Base-by-base conservation (phyloP, 108 stramenopile genomes). In the Nitzschia putrida region DNA sequence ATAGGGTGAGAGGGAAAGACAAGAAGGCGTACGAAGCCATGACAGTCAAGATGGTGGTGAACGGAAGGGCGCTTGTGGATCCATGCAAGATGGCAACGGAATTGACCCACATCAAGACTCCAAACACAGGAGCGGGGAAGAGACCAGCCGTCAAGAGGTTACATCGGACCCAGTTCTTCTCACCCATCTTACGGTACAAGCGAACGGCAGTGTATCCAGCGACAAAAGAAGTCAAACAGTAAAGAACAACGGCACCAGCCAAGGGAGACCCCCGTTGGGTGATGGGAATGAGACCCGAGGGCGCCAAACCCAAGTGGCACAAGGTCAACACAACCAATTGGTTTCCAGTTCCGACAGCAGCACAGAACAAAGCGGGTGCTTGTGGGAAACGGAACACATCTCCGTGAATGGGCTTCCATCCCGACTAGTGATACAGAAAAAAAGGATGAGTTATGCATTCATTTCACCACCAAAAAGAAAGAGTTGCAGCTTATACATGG, bases 1-100 rank as follows among this genome's bases (percentile, higher is more conserved):
- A n/a, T n/a, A n/a, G n/a, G n/a, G n/a, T n/a, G n/a, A n/a, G n/a
- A n/a, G n/a, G n/a, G n/a, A n/a, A n/a, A n/a, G n/a, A n/a, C n/a
- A n/a, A n/a, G n/a, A n/a, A n/a, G n/a, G n/a, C n/a, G n/a, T n/a
- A n/a, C n/a, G n/a, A n/a, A n/a, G n/a, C n/a, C n/a, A n/a, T n/a
- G n/a, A n/a, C n/a, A n/a, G n/a, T n/a, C n/a, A n/a, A n/a, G n/a
- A 98, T 95, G 0, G 98, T 90, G 16, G 91, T 87, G 66, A 97
- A 87, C 4, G 97, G 98, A 37, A 99, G 82, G 13, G 97, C 97
- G 66, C 95, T 96, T 18, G 93, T 96, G 34, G 97, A 96, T 20
- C 90, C 89, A 58, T 98, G 88, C 51, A 77, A 82, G 61, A 96
- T 61, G 9, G 98, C 97, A 25, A 97, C 70, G 9, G 97, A 82